phyloP scores from a whole-genome alignment of 1,139 yeast genomes.

The Pneumocystis jirovecii region DNA sequence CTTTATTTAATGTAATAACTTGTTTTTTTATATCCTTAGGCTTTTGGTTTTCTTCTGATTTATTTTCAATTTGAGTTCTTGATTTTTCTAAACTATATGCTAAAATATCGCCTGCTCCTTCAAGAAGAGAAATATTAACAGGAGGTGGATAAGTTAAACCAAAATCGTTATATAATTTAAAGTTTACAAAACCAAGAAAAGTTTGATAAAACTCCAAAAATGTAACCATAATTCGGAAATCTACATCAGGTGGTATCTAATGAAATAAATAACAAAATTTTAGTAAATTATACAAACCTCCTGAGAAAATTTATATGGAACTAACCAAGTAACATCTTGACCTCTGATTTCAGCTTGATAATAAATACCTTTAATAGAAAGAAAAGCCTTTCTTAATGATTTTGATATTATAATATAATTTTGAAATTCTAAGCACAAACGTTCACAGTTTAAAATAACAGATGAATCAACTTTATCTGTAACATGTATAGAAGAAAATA shows the following conservation, averaged over 20 bases:
- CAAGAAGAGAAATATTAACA: conserved; percentile 53
- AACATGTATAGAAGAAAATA: conserved; percentile 91
- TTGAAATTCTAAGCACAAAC: conserved; percentile 84
- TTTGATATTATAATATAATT: conserved; percentile 83
- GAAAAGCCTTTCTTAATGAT: conserved; percentile 74
- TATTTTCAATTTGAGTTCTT: background rate
- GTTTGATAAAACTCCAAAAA: conserved; percentile 93
- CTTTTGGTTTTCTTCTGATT: background rate
- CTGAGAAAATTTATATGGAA: conserved; percentile 93
- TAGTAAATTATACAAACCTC: conserved; percentile 32
- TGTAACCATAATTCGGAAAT: conserved; percentile 91
- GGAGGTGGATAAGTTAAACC: conserved; percentile 86
- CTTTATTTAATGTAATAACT: background rate
- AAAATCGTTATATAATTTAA: conserved; percentile 68
- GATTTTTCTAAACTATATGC: conserved; percentile 52
- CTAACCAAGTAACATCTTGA: conserved; percentile 89
- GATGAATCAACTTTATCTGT: conserved; percentile 66
- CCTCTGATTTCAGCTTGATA: conserved; percentile 84
- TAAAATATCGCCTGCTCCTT: conserved; percentile 80
- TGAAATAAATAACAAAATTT: background rate
- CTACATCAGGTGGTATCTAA: conserved; percentile 61
- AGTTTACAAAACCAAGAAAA: conserved; percentile 70
- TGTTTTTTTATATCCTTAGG: background rate
- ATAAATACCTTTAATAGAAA: conserved; percentile 92
- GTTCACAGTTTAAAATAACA: conserved; percentile 74